A percentile compares a stretch with the other conserved stretches of the same genome.
phyloP scores from a whole-genome alignment of 805 yeast genomes.

The Naumovozyma dairenensis region DNA sequence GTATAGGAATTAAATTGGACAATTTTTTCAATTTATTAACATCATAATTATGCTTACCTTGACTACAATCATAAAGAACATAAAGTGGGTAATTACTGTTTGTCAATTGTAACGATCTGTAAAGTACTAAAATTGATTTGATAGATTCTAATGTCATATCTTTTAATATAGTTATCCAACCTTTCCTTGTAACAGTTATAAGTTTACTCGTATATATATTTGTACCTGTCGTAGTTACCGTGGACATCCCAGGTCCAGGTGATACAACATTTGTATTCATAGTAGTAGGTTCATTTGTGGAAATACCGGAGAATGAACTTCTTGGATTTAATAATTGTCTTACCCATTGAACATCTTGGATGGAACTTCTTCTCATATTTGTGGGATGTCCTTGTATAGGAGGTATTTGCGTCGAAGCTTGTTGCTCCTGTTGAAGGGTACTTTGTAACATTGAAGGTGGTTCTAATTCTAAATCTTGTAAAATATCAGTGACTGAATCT shows the following conservation, averaged over 20 bases:
- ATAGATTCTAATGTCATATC: constrained; percentile 16
- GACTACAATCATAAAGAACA: constrained; percentile 14
- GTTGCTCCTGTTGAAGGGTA: neutral
- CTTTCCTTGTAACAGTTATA: too few species aligned
- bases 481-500: constrained; percentile 17
- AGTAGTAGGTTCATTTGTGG: constrained; percentile 15
- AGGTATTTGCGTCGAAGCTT: neutral
- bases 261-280: constrained; percentile 10
- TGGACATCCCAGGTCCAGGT: neutral
- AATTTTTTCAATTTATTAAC: constrained; percentile 7
- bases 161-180: constrained; percentile 26
- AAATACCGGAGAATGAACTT: constrained; percentile 27
- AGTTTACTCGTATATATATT: too few species aligned
- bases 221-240: neutral
- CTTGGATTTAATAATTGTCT: constrained; percentile 29
- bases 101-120: constrained; percentile 16
- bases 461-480: constrained; percentile 14
- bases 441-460: neutral
- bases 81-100: constrained; percentile 18
- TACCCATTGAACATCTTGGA: constrained; percentile 27
- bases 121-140: constrained; percentile 17
- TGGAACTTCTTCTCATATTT: constrained; percentile 20
- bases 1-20: constrained; percentile 6
- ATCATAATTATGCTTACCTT: too few species aligned
- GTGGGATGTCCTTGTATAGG: neutral